These are phyloP conservation scores for Tylopilus sp. DNA, from an alignment of 1,284 basidiomycete species.

Conservation along the genomic window DNA sequence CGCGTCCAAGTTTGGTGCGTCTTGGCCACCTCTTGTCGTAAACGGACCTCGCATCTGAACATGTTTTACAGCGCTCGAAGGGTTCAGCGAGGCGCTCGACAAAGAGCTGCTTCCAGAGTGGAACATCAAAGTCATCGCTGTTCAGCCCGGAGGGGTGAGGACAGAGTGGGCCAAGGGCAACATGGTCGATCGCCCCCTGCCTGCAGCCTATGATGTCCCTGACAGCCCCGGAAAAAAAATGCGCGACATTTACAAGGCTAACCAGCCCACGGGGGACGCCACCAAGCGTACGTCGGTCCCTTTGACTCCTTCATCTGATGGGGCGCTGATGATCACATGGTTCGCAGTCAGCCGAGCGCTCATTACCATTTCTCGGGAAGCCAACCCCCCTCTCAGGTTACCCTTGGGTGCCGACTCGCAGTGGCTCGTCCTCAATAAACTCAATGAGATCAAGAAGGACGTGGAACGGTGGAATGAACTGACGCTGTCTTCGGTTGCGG, in stretches of 20 bases:
- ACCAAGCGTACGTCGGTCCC: slow-evolving; percentile 12
- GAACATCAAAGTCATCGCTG: slow-evolving; percentile 24
- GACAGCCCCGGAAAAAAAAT: slow-evolving; percentile 20
- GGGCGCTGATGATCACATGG: not conserved
- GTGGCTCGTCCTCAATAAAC: slow-evolving; percentile 15
- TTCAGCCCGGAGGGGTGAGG: slow-evolving; percentile 24
- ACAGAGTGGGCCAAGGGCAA: slow-evolving; percentile 24
- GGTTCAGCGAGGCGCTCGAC: slow-evolving; percentile 21
- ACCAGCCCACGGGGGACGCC: not conserved
- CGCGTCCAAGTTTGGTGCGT: slow-evolving; percentile 27
- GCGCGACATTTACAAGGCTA: slow-evolving; percentile 10
- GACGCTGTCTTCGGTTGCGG: slow-evolving; percentile 20
- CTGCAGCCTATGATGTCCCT: slow-evolving; percentile 13
- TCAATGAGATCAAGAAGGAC: slow-evolving; percentile 17
- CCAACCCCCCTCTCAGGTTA: slow-evolving; percentile 22
- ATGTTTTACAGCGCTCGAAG: slow-evolving; percentile 19
- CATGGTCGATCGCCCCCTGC: slow-evolving; percentile 18
- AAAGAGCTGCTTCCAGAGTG: slow-evolving; percentile 24
- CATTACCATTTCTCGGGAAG: slow-evolving; percentile 16
- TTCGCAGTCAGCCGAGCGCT: slow-evolving; percentile 19
- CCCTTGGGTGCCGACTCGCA: slow-evolving; percentile 24
- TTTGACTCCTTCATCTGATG: not conserved
- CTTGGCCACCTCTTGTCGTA: not conserved
- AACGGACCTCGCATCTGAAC: not conserved
- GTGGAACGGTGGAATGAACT: slow-evolving; percentile 19